Percentiles rank a stretch among this genome's conserved stretches.
Evolutionary conservation across 257 asterid species (phyloP).

Genomic region (Forsythia suspensa): DNA sequence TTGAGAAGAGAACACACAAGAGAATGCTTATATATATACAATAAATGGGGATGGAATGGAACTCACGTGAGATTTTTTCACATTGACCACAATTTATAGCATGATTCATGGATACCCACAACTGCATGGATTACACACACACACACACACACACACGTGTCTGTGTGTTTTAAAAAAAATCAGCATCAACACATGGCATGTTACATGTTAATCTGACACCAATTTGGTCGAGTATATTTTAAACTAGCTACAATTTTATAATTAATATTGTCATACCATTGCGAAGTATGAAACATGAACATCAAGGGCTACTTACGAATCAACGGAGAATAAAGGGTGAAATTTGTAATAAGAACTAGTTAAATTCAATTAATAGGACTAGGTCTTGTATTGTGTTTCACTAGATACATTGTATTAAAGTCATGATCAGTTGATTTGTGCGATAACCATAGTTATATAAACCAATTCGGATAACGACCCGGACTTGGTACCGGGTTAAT

Average conservation of each 20-base stretch:
- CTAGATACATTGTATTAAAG: too few species aligned
- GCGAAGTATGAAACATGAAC: too few species aligned
- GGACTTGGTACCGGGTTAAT: too few species aligned
- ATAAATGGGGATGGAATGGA: neutral
- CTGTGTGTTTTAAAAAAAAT: neutral
- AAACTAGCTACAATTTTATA: neutral
- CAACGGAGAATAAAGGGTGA: too few species aligned
- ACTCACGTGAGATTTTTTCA: conserved; percentile 13
- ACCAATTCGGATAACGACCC: too few species aligned
- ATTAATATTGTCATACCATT: too few species aligned
- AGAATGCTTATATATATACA: conserved; percentile 27
- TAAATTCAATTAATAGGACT: too few species aligned
- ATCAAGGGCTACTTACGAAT: too few species aligned
- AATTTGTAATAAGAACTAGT: too few species aligned
- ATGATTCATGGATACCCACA: conserved; percentile 23
- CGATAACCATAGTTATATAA: too few species aligned
- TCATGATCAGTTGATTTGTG: too few species aligned
- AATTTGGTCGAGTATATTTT: conserved; percentile 26
- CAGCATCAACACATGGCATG: conserved; percentile 38
- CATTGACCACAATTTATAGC: conserved; percentile 14
- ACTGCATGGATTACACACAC: conserved; percentile 6
- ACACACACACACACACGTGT: neutral
- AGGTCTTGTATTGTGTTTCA: too few species aligned
- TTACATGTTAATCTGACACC: conserved; percentile 24
- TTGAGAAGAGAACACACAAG: conserved; percentile 17